Percentiles rank a stretch among this genome's conserved stretches.
phyloP scores from a whole-genome alignment of 106 monocot genomes.

The Xerophyta viscosa region DNA sequence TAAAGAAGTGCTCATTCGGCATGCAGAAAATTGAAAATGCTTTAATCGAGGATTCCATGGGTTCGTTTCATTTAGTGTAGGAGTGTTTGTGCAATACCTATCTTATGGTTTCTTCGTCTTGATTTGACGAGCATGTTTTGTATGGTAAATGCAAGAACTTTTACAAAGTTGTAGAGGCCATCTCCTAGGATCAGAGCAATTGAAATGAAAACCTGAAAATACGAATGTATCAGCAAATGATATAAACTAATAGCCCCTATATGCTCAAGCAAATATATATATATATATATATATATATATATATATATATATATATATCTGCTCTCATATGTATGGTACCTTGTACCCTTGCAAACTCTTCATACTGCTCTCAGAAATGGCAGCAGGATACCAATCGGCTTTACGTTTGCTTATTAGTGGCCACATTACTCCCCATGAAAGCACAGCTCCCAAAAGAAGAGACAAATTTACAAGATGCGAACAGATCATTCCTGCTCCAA shows the following conservation, averaged over 20 bases:
- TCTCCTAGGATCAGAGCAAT: constrained; percentile 92
- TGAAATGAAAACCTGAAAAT: constrained; percentile 69
- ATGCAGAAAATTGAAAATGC: too few species aligned
- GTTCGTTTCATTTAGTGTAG: too few species aligned
- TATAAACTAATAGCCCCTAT: background rate
- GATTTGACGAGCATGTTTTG: constrained; percentile 46
- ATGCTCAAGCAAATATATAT: too few species aligned
- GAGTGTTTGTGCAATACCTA: too few species aligned
- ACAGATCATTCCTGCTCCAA: constrained; percentile 91
- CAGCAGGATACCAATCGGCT: constrained; percentile 72
- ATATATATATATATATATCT: too few species aligned
- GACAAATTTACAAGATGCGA: constrained; percentile 93
- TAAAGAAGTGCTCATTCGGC: too few species aligned
- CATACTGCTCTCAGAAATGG: constrained; percentile 76
- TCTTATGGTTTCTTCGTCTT: constrained; percentile 24
- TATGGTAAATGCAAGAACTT: constrained; percentile 55
- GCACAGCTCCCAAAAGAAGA: constrained; percentile 77
- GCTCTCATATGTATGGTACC: too few species aligned
- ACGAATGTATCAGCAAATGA: background rate
- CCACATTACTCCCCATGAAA: constrained; percentile 99
- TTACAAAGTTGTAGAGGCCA: constrained; percentile 83
- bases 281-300: too few species aligned
- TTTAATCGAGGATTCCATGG: too few species aligned
- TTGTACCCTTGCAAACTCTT: constrained; percentile 92
- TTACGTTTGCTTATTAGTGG: constrained; percentile 71